Evolutionary conservation across 2,329 filamentous ascomycete species (phyloP).

Genomic region (Alternaria rosae): DNA sequence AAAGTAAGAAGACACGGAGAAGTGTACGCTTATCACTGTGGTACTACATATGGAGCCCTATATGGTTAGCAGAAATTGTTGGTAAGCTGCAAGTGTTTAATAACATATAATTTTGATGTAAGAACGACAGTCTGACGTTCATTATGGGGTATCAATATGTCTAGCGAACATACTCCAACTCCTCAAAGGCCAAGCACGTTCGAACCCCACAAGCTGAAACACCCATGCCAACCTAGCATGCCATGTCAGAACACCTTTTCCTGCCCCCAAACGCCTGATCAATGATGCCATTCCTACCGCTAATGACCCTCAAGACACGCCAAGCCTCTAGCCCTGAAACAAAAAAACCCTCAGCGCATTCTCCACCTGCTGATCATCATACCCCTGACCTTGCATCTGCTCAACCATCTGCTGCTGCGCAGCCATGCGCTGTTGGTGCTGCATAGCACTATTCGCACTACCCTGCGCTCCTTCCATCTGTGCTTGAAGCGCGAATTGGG

Average conservation of each 20-base stretch:
- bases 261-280: background rate
- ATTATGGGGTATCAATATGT: background rate
- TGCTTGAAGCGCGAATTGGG: background rate
- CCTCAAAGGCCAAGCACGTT: background rate
- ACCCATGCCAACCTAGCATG: background rate
- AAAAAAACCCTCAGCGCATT: conserved; percentile 36
- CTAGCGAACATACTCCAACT: background rate
- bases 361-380: conserved; percentile 38
- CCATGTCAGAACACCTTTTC: background rate
- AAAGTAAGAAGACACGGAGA: background rate
- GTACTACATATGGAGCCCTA: background rate
- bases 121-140: background rate
- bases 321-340: conserved; percentile 25
- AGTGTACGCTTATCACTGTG: background rate
- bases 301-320: background rate
- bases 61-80: background rate
- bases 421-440: background rate
- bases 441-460: conserved; percentile 13
- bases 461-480: background rate
- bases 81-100: background rate
- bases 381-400: conserved; percentile 17
- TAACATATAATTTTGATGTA: background rate
- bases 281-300: background rate
- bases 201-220: background rate
- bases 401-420: conserved; percentile 16